phyloP scores from a whole-genome alignment of 2,329 filamentous ascomycete species.

The Fusarium nygamai region DNA sequence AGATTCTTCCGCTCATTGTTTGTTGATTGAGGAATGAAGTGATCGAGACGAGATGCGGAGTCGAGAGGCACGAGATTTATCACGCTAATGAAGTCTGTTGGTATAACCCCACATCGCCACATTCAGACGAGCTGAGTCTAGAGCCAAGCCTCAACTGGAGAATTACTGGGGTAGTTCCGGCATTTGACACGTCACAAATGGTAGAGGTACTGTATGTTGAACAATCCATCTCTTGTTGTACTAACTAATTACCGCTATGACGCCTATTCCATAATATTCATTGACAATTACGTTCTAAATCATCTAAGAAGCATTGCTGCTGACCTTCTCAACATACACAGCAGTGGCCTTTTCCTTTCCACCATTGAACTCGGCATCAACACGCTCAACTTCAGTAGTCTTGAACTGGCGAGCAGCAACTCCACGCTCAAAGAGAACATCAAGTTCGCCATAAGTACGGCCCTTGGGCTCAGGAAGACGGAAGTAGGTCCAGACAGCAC shows the following conservation, averaged over 20 bases:
- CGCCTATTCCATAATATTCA: rapidly evolving
- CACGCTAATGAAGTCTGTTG: neutral
- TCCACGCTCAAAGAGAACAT: slow-evolving; percentile 61
- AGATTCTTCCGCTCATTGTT: slow-evolving; percentile 20
- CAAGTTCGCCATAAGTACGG: slow-evolving; percentile 64
- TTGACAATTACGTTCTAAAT: neutral
- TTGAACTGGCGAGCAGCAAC: slow-evolving; percentile 56
- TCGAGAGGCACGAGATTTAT: neutral
- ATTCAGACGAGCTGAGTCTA: neutral
- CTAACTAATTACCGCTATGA: neutral
- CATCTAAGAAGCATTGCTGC: neutral
- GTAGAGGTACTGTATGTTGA: neutral
- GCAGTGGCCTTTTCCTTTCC: slow-evolving; percentile 34
- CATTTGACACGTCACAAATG: too few relatives aligned
- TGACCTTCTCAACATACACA: slow-evolving; percentile 20
- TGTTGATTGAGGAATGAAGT: neutral
- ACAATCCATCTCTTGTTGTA: neutral
- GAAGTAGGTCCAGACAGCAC: slow-evolving; percentile 61
- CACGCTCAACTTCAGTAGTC: slow-evolving; percentile 43
- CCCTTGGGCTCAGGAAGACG: slow-evolving; percentile 65
- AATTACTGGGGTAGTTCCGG: neutral
- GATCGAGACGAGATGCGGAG: neutral
- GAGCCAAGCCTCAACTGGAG: neutral
- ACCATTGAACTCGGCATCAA: slow-evolving; percentile 33
- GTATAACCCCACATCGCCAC: slow-evolving; percentile 4